Evolutionary conservation across 202 grass and related monocot species (phyloP), one percentile per base, ranked within the genome.

Genomic region (Schoenoplectus tabernaemontani): DNA sequence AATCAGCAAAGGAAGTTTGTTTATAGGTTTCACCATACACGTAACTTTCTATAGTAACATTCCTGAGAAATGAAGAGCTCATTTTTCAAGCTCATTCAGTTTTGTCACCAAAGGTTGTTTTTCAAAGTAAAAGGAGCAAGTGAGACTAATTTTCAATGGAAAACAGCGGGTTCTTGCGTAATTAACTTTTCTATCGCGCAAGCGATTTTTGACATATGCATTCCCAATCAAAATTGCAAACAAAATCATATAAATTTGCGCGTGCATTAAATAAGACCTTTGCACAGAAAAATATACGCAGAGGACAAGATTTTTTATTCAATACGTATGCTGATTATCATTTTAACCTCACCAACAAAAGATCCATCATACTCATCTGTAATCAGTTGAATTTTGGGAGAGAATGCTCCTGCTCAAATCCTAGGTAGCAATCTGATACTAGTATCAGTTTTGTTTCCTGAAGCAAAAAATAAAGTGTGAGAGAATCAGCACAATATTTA

Each of bases 351-450:
- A 33, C 23, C 26, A 61, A 61, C 59, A 24, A 15, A 62, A 33
- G 26, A 62, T 15, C n/a, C 37, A 5, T 39, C 26, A 62, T 2
- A 62, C 2, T 60, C 23, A 64, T 64, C 32, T 1, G 15, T 17
- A 26, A 61, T 88, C 81, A 85, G 47, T 56, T 83, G 51, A 67
- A 58, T 76, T 83, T 82, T 28, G 51, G 54, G 39, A 90, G 87
- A 41, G 87, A 89, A 47, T 83, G 77, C 56, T 98, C 91, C 69
- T 82, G 85, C 76, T 98, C 95, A 79, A 87, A 87, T 44, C 91
- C 91, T 59, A 94, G 86, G 84, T 98, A 98, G 82, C 88, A 92
- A 89, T 98, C 96, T 70, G 91, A 95, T 59, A 92, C 88, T 74
- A 98, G 70, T 61, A 98, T 83, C 69, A 95, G 83, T 72, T 95